A percentile compares a stretch with the other conserved stretches of the same genome.
Conservation (phyloP, 345 rosid species). For the Eutrema yunnanense region DNA sequence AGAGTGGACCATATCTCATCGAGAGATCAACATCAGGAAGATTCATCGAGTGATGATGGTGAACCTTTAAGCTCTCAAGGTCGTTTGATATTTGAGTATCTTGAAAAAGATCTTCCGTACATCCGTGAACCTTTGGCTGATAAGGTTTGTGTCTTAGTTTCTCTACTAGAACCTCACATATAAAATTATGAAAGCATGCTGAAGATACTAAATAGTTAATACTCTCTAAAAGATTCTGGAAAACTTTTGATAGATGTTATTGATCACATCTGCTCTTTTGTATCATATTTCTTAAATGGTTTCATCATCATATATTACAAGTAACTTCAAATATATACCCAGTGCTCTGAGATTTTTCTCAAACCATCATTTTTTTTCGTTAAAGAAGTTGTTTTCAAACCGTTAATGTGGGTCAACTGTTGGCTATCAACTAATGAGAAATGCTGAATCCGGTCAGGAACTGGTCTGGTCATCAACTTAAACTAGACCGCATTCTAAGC, state of each 20-base stretch:
- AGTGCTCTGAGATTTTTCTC: not conserved
- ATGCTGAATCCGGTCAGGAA: not conserved
- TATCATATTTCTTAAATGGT: not conserved
- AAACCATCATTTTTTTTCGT: not conserved
- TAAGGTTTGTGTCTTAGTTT: constrained; percentile 65
- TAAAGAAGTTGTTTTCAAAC: not conserved
- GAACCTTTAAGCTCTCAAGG: constrained; percentile 49
- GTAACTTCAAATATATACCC: not conserved
- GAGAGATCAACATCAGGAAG: constrained; percentile 45
- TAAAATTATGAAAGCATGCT: not conserved
- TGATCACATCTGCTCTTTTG: not conserved
- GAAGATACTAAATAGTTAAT: not conserved
- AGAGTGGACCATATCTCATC: constrained; percentile 46
- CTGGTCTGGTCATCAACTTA: not conserved
- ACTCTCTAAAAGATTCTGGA: not conserved
- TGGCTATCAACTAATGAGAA: not conserved
- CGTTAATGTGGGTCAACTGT: not conserved
- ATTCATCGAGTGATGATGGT: constrained; percentile 70
- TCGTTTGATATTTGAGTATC: constrained; percentile 61
- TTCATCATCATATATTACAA: not conserved
- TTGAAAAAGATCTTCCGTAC: constrained; percentile 74
- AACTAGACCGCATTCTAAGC: not conserved
- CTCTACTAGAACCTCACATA: not conserved
- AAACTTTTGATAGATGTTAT: not conserved
- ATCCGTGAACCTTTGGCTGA: constrained; percentile 87